phyloP scores from a whole-genome alignment of 495 filamentous ascomycete species.

The Astrocystis sublimbata region DNA sequence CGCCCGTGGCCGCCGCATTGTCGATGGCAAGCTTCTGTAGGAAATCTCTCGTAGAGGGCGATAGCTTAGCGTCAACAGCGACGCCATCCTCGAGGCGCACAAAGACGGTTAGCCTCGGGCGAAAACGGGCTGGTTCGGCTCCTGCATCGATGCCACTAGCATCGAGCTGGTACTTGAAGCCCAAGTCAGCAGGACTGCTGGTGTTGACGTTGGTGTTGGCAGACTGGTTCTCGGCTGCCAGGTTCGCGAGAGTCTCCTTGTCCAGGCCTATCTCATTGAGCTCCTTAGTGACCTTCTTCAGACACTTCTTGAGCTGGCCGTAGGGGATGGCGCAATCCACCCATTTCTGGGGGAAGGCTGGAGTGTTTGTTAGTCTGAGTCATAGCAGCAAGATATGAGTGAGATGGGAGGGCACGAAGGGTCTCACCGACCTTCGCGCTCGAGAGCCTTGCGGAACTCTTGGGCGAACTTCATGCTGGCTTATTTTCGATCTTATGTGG shows the following conservation, averaged over 20 bases:
- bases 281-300: conserved; percentile 66
- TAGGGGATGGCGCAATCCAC: conserved; percentile 70
- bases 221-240: conserved; percentile 50
- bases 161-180: conserved; percentile 51
- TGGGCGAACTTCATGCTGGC: conserved; percentile 73
- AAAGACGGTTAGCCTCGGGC: conserved; percentile 60
- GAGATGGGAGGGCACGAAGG: not conserved
- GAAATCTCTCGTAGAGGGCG: conserved; percentile 53
- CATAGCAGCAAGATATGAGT: not conserved
- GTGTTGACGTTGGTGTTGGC: conserved; percentile 29
- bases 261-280: conserved; percentile 62
- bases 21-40: conserved; percentile 50
- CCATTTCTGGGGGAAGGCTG: conserved; percentile 64
- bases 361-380: conserved; percentile 10
- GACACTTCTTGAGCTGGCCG: conserved; percentile 71
- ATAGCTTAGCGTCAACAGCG: conserved; percentile 56
- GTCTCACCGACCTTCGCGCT: conserved; percentile 45
- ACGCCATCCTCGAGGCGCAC: conserved; percentile 54
- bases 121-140: conserved; percentile 41
- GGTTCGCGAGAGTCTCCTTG: conserved; percentile 55
- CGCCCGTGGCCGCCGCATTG: not conserved
- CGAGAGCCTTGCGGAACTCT: conserved; percentile 60
- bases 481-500: not conserved
- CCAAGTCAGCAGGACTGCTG: conserved; percentile 13
- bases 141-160: conserved; percentile 21